These are phyloP conservation scores for Mortierella hygrophila DNA, from an alignment of 192 early-diverging fungal genomes.

Conservation along the genomic window DNA sequence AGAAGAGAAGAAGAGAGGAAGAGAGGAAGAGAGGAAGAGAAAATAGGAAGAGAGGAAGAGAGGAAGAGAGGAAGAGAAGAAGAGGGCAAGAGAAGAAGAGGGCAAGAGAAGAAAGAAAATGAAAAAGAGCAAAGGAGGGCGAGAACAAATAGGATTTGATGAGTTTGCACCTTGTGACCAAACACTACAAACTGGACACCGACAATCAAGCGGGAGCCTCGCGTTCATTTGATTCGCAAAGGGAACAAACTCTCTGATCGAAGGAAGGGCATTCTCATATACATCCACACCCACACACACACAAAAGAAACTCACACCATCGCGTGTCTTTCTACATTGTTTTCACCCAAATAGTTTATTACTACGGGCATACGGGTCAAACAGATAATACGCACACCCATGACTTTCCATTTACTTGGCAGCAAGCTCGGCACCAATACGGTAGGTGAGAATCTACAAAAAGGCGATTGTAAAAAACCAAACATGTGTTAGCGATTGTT, in stretches of 20 bases:
- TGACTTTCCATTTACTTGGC: conserved; percentile 25
- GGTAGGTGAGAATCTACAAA: conserved; percentile 48
- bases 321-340: neutral
- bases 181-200: too few species aligned
- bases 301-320: too few species aligned
- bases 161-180: neutral
- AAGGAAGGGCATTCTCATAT: too few species aligned
- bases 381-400: neutral
- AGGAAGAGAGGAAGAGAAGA: neutral
- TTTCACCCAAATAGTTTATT: neutral
- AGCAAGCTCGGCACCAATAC: conserved; percentile 53
- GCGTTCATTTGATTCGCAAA: neutral
- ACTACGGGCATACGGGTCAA: neutral
- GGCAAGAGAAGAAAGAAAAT: neutral
- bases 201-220: too few species aligned
- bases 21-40: neutral
- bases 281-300: too few species aligned
- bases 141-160: neutral
- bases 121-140: neutral
- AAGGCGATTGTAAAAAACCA: neutral
- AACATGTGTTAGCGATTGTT: neutral
- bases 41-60: neutral
- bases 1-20: neutral
- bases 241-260: neutral
- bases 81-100: neutral